Conservation (phyloP, 2,329 filamentous ascomycete species). For the Tricladium varicosporioides region DNA sequence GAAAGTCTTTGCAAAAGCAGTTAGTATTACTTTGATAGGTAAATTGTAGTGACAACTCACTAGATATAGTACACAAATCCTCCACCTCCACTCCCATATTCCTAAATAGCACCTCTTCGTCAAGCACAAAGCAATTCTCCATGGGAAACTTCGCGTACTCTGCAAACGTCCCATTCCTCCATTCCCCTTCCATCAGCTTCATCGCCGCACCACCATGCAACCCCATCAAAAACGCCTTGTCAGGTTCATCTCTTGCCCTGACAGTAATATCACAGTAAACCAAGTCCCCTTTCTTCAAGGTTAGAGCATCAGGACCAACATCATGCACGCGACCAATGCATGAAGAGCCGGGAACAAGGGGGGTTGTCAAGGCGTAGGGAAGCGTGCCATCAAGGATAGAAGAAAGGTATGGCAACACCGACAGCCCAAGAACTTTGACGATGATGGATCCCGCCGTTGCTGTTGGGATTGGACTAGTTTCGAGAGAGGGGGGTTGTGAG, state of each 20-base stretch:
- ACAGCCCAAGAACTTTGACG: slow-evolving; percentile 3
- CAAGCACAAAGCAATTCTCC: slow-evolving; percentile 35
- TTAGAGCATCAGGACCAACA: slow-evolving; percentile 34
- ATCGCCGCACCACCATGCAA: slow-evolving; percentile 19
- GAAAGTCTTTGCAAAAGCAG: background rate
- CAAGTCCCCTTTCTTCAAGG: slow-evolving; percentile 34
- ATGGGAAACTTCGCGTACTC: slow-evolving; percentile 36
- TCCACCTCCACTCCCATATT: slow-evolving; percentile 9
- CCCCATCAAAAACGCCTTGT: slow-evolving; percentile 30
- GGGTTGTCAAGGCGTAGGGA: slow-evolving; percentile 27
- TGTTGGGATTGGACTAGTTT: slow-evolving; percentile 6
- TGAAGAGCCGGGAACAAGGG: slow-evolving; percentile 32
- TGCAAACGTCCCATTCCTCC: slow-evolving; percentile 33
- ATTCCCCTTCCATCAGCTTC: slow-evolving; percentile 33
- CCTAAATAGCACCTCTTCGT: slow-evolving; percentile 28
- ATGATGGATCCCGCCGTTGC: slow-evolving; percentile 7
- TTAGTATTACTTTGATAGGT: background rate
- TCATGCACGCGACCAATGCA: slow-evolving; percentile 36
- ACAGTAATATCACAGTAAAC: slow-evolving; percentile 36
- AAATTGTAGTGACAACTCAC: slow-evolving; percentile 31
- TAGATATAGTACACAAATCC: slow-evolving; percentile 2
- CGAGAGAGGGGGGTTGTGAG: slow-evolving; percentile 5
- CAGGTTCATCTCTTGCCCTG: slow-evolving; percentile 34
- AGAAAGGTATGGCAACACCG: slow-evolving; percentile 6
- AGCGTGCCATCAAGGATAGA: slow-evolving; percentile 39